These are phyloP conservation scores for Lachancea quebecensis DNA, from an alignment of 805 yeast species.

Conservation along the genomic window DNA sequence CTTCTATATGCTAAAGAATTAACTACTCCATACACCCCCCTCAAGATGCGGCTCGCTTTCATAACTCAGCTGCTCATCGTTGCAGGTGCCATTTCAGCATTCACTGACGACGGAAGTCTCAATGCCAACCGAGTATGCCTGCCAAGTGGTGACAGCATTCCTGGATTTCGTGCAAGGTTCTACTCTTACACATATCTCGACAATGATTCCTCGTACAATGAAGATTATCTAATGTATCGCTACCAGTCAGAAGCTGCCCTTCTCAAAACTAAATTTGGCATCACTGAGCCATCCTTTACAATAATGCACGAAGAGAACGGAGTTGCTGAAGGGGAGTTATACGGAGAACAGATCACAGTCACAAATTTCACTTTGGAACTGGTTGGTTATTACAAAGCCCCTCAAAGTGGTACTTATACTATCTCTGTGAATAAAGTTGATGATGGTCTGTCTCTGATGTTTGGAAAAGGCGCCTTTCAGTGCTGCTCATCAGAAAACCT, in stretches of 20 bases:
- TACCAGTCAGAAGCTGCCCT: not conserved
- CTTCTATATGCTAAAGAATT: no score
- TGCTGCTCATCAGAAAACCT: conserved; percentile 25
- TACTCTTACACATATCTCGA: not conserved
- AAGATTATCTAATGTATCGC: not conserved
- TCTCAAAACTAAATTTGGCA: not conserved
- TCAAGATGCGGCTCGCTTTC: no score
- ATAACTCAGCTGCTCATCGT: not conserved
- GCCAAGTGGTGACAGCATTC: not conserved
- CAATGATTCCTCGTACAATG: not conserved
- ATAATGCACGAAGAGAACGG: not conserved
- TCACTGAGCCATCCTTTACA: not conserved
- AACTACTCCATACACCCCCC: no score
- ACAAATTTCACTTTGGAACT: conserved; percentile 22
- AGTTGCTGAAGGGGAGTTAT: conserved; percentile 7
- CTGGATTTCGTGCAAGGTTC: not conserved
- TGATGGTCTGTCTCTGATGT: conserved; percentile 28
- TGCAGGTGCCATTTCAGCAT: not conserved
- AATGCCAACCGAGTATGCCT: not conserved
- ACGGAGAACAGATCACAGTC: conserved; percentile 13
- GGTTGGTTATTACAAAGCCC: conserved; percentile 28
- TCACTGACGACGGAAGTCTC: not conserved
- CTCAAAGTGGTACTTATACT: conserved; percentile 27
- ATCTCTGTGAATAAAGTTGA: conserved; percentile 23
- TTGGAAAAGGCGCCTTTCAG: conserved; percentile 27